These are phyloP conservation scores for Lachnellula subtilissima DNA, from an alignment of 2,329 filamentous ascomycete genomes.

Conservation along the genomic window DNA sequence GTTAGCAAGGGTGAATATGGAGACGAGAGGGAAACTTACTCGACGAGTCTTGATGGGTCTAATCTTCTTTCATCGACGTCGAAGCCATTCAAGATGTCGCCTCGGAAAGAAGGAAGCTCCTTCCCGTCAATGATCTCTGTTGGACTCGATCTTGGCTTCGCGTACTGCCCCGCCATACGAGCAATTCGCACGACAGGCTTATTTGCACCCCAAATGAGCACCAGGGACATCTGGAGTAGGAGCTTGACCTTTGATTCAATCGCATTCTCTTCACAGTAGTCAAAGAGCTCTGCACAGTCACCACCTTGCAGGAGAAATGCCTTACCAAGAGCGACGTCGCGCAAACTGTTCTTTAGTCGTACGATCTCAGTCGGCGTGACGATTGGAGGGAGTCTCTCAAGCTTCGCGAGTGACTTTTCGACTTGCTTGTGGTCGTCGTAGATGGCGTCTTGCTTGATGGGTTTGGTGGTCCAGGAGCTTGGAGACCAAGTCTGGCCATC, in stretches of 20 bases:
- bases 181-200: slow-evolving; percentile 89
- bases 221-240: slow-evolving; percentile 91
- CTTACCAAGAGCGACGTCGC: slow-evolving; percentile 82
- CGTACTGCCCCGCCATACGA: slow-evolving; percentile 95
- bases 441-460: slow-evolving; percentile 69
- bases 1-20: neutral
- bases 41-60: slow-evolving; percentile 78
- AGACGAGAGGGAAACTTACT: slow-evolving; percentile 36
- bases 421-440: slow-evolving; percentile 62
- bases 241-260: slow-evolving; percentile 98
- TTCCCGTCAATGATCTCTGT: slow-evolving; percentile 76
- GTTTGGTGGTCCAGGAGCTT: slow-evolving; percentile 70
- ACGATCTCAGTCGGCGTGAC: slow-evolving; percentile 78
- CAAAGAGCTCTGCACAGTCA: slow-evolving; percentile 95
- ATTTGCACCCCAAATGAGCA: slow-evolving; percentile 82
- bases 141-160: slow-evolving; percentile 87
- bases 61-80: slow-evolving; percentile 68
- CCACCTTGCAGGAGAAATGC: slow-evolving; percentile 94
- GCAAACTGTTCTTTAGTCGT: slow-evolving; percentile 70
- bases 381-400: slow-evolving; percentile 67
- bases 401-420: slow-evolving; percentile 56
- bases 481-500: slow-evolving; percentile 45
- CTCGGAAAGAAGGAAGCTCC: slow-evolving; percentile 83
- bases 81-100: slow-evolving; percentile 93
- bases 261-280: slow-evolving; percentile 83